These are phyloP conservation scores for Plenodomus lindquistii DNA, from an alignment of 2,329 filamentous ascomycete species.

Conservation along the genomic window DNA sequence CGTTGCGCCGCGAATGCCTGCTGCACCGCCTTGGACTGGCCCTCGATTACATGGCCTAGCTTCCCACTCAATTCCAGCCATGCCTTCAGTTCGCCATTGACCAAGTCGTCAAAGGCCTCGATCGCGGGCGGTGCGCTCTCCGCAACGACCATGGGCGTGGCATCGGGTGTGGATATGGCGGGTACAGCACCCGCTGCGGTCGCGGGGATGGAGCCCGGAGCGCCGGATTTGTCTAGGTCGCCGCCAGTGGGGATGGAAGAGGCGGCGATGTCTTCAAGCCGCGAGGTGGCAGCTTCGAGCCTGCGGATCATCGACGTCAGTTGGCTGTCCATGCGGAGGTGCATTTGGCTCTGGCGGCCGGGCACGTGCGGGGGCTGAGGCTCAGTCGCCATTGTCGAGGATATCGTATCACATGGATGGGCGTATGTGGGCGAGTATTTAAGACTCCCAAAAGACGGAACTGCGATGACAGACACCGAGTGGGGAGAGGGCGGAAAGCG, in stretches of 20 bases:
- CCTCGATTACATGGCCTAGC: constrained; percentile 75
- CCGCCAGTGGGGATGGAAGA: constrained; percentile 55
- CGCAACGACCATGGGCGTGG: constrained; percentile 39
- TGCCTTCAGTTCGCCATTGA: constrained; percentile 72
- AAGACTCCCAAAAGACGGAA: neutral
- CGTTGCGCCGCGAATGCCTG: constrained; percentile 81
- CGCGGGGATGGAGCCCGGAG: constrained; percentile 35
- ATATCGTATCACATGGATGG: neutral
- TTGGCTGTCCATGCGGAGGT: constrained; percentile 38
- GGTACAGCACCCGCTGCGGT: constrained; percentile 32
- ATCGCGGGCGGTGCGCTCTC: constrained; percentile 64
- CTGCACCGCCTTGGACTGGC: constrained; percentile 68
- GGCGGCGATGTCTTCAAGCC: constrained; percentile 93
- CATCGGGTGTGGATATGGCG: constrained; percentile 36
- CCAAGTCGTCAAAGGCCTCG: constrained; percentile 82
- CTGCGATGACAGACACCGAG: no score
- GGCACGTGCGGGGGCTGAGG: constrained; percentile 15
- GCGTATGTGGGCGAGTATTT: no score
- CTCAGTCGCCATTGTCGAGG: constrained; percentile 10
- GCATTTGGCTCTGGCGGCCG: constrained; percentile 19
- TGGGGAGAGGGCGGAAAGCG: constrained; percentile 1
- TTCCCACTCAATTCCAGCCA: constrained; percentile 79
- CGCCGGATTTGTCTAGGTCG: constrained; percentile 14
- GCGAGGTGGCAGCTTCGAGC: constrained; percentile 94
- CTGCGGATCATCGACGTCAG: constrained; percentile 63